A percentile compares a stretch with the other conserved stretches of the same genome.
These are phyloP conservation scores for Phyllostachys edulis DNA, from an alignment of 176 grass and related monocot genomes.

Conservation along the genomic window DNA sequence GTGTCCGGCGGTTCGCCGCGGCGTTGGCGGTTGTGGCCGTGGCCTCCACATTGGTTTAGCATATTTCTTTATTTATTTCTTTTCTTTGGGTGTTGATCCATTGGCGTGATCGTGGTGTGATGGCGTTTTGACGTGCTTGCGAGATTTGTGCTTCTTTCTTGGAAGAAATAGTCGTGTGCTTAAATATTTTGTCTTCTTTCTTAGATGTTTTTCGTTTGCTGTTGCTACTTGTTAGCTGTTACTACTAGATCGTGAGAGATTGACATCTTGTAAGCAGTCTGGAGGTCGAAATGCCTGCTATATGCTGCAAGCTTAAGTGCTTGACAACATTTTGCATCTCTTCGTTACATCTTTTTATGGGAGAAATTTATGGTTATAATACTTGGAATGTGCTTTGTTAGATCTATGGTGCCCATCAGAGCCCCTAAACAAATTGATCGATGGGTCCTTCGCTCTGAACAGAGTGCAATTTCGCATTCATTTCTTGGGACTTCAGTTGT, in stretches of 20 bases:
- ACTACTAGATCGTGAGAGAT: not conserved
- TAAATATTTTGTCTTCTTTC: not conserved
- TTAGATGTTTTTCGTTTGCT: slow-evolving; percentile 6
- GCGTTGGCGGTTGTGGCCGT: slow-evolving; percentile 6
- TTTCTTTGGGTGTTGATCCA: slow-evolving; percentile 12
- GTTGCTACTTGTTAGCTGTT: not conserved
- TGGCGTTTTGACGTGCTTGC: slow-evolving; percentile 21
- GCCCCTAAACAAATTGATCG: not conserved
- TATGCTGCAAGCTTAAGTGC: not conserved
- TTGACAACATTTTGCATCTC: not conserved
- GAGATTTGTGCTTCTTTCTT: slow-evolving; percentile 26
- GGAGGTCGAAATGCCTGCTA: not conserved
- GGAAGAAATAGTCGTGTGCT: slow-evolving; percentile 36
- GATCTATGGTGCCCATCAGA: not conserved
- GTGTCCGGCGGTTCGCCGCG: slow-evolving; percentile 22
- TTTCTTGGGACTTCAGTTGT: slow-evolving; percentile 35
- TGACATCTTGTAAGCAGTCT: not conserved
- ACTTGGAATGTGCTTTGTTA: not conserved
- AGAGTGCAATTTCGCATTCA: slow-evolving; percentile 31
- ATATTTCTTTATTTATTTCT: not conserved
- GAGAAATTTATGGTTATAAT: not conserved
- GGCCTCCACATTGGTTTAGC: slow-evolving; percentile 18
- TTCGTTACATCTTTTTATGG: not conserved
- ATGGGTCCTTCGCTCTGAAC: slow-evolving; percentile 27
- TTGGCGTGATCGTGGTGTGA: slow-evolving; percentile 21